Evolutionary conservation across 352 stramenopile genomes (phyloP), one percentile per base, ranked within the genome.

Genomic region (Globisporangium parvum): DNA sequence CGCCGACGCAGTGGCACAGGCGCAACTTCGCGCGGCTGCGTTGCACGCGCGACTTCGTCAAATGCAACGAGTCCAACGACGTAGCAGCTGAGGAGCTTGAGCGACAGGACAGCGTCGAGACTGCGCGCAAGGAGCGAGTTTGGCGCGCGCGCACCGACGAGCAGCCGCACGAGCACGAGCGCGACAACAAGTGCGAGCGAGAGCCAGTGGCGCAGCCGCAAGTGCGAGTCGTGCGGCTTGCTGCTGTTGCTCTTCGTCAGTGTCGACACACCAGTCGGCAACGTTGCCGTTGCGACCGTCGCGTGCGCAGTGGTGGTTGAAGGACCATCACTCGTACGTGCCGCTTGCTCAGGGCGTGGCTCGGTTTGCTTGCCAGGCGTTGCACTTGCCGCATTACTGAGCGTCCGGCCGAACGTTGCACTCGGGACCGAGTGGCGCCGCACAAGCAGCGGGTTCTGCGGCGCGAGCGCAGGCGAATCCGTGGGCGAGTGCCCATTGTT

Each of bases 181-280:
- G 73, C 21, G 10, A 57, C 58, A 11, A 84, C 41, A 0, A 44
- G 56, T 17, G 63, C 42, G 11, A 81, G 51, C 6, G 73, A 76
- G 35, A 78, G n/a, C 71, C 70, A 87, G 35, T 88, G 78, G 11
- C 78, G 71, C 39, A 60, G 60, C 6, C 76, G 72, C 18, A 88
- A 53, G 59, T 85, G 75, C 45, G 75, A 84, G 0, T 48, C 17
- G 51, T 75, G 50, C n/a, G 23, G 37, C n/a, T 55, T 15, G 9
- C 35, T 20, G 14, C 51, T 58, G 3, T 33, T 33, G 28, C 9
- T 33, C 28, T 33, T 33, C 28, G 4, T 33, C 3, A 33, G 28
- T 8, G 9, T 8, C 9, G 28, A 33, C 28, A 33, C 28, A 8
- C 28, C 28, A 33, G 37, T 41, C 37, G 37, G 11, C 37, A 41